phyloP scores from a whole-genome alignment of 495 filamentous ascomycete species.

The Stereocaulon alpinum region DNA sequence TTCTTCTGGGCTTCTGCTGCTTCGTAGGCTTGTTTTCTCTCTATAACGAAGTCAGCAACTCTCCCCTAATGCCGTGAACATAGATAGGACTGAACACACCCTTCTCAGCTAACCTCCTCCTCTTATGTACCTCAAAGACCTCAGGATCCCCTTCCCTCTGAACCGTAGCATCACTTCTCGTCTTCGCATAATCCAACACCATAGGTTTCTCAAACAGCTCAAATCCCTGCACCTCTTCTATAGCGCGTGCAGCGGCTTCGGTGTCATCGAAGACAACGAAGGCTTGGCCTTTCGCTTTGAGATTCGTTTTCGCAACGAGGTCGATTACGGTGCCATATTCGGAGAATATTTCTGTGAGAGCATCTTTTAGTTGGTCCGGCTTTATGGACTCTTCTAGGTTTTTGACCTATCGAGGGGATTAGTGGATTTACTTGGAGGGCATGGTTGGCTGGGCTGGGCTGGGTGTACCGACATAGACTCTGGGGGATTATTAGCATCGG shows the following conservation, averaged over 20 bases:
- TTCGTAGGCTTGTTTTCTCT: conserved; percentile 84
- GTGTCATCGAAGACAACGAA: conserved; percentile 86
- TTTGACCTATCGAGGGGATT: conserved; percentile 47
- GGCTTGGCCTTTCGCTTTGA: conserved; percentile 90
- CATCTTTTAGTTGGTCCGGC: conserved; percentile 61
- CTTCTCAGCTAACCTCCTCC: conserved; percentile 78
- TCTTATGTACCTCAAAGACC: conserved; percentile 81
- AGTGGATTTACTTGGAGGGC: not conserved
- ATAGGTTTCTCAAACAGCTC: conserved; percentile 91
- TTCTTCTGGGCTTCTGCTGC: conserved; percentile 73
- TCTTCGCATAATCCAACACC: conserved; percentile 74
- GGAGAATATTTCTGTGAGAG: conserved; percentile 69
- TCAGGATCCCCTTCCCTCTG: conserved; percentile 58
- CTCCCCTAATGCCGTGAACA: not conserved
- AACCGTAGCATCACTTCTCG: conserved; percentile 81
- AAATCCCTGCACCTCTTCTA: conserved; percentile 88
- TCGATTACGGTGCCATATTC: conserved; percentile 89
- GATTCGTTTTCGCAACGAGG: conserved; percentile 81
- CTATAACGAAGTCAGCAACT: conserved; percentile 34
- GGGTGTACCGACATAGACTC: conserved; percentile 19
- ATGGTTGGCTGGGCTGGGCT: not conserved
- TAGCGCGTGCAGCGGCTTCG: conserved; percentile 65
- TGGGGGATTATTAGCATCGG: conserved; percentile 10
- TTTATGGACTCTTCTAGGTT: conserved; percentile 94
- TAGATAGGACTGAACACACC: conserved; percentile 40